Percentiles rank a stretch among this genome's conserved stretches.
These are phyloP conservation scores for Fraxinus velutina DNA, from an alignment of 305 asterid species.

Conservation along the genomic window DNA sequence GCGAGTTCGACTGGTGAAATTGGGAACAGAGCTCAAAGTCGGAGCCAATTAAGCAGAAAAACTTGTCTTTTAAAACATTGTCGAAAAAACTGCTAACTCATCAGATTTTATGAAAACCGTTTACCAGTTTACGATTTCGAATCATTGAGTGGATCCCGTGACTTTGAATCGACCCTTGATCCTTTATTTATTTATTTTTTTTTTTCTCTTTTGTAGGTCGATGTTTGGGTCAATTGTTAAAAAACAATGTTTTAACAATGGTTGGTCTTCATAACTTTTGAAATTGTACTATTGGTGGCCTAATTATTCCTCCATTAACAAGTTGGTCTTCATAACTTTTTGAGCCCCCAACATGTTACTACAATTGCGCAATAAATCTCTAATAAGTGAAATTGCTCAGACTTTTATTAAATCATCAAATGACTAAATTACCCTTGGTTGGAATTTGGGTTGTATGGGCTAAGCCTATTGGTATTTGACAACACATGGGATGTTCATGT, in stretches of 20 bases:
- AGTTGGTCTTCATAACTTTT: background rate
- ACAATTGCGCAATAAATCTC: background rate
- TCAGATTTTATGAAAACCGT: too few species aligned
- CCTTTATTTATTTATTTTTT: too few species aligned
- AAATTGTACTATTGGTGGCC: background rate
- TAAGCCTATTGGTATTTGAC: constrained; percentile 20
- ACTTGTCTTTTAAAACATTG: too few species aligned
- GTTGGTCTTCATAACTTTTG: background rate
- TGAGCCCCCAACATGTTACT: background rate
- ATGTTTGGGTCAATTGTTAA: too few species aligned
- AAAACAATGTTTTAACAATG: too few species aligned
- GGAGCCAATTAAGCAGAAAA: too few species aligned
- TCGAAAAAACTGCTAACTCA: too few species aligned
- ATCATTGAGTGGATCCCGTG: too few species aligned
- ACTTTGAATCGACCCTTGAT: too few species aligned
- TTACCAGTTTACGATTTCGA: too few species aligned
- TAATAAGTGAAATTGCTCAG: background rate
- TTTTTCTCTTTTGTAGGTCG: background rate
- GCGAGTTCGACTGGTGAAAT: background rate
- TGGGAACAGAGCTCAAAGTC: too few species aligned
- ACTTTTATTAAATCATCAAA: background rate
- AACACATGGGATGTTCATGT: constrained; percentile 54
- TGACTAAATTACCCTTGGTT: background rate
- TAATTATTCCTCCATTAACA: background rate
- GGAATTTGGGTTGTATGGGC: constrained; percentile 1